Percentiles rank a stretch among this genome's conserved stretches.
phyloP scores from a whole-genome alignment of 2,329 filamentous ascomycete species.

The Microdochium bolleyi region DNA sequence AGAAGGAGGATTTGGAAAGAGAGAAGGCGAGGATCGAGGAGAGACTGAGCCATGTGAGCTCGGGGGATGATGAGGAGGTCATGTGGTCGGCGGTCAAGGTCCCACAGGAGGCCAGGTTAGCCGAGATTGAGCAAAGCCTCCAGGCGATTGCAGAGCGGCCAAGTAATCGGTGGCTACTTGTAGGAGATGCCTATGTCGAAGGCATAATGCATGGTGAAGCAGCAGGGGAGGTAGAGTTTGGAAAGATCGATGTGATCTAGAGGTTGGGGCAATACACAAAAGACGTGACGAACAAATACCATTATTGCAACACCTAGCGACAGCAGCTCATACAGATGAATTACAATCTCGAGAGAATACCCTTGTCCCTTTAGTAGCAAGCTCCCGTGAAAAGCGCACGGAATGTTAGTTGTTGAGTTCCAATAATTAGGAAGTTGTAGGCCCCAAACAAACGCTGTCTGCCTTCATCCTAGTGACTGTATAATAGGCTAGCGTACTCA shows the following conservation, averaged over 20 bases:
- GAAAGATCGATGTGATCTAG: neutral
- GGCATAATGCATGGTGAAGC: neutral
- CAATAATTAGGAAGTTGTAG: too few species aligned
- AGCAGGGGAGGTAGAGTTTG: neutral
- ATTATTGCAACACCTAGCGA: too few species aligned
- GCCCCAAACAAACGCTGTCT: too few species aligned
- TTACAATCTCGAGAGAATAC: too few species aligned
- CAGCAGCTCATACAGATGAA: too few species aligned
- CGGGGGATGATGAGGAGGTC: neutral
- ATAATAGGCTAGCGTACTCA: too few species aligned
- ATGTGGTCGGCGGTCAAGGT: neutral
- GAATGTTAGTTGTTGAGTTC: too few species aligned
- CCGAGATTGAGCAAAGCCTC: neutral
- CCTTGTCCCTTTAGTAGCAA: too few species aligned
- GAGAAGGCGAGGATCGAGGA: neutral
- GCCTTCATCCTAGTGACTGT: too few species aligned
- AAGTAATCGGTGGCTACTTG: neutral
- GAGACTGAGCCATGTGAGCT: neutral
- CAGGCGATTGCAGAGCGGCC: neutral
- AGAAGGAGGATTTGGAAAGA: neutral
- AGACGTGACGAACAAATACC: too few species aligned
- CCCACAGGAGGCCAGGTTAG: neutral
- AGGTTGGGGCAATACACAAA: too few species aligned
- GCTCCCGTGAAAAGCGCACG: too few species aligned
- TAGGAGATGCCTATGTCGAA: neutral